Percentiles rank a stretch among this genome's conserved stretches.
Evolutionary conservation across 139 green algal species (phyloP).

Genomic region (Tetradesmus lagerheimii): DNA sequence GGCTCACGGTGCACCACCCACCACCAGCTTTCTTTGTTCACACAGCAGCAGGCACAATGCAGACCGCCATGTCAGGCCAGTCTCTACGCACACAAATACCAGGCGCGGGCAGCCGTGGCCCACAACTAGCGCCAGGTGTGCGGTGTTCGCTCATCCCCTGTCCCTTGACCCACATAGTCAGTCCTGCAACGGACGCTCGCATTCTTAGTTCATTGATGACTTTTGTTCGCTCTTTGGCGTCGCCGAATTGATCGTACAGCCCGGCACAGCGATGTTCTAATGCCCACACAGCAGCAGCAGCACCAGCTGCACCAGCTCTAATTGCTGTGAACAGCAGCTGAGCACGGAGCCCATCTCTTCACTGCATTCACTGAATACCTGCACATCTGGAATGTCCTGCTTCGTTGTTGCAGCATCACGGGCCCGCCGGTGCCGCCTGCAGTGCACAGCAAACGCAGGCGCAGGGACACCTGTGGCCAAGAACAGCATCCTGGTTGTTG

Average conservation of each 20-base stretch:
- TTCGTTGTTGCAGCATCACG: neutral
- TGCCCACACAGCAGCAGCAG: neutral
- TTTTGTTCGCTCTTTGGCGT: no score
- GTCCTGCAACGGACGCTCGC: neutral
- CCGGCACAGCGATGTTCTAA: neutral
- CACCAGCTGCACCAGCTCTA: neutral
- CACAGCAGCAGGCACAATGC: neutral
- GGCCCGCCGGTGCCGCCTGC: neutral
- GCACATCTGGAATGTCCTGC: neutral
- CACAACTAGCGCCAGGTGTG: neutral
- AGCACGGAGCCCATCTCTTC: neutral
- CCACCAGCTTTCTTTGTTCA: neutral
- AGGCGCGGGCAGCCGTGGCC: neutral
- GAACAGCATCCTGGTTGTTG: conserved; percentile 93
- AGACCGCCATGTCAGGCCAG: neutral
- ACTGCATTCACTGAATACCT: neutral
- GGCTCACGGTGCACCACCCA: neutral
- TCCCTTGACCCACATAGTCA: neutral
- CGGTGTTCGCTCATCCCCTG: neutral
- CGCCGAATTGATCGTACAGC: neutral
- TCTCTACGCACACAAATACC: neutral
- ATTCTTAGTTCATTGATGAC: no score
- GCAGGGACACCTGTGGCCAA: conserved; percentile 58
- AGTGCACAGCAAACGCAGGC: neutral
- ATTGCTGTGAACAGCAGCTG: neutral